These are phyloP conservation scores for Agrocybe pediades DNA, from an alignment of 768 basidiomycete species.

Conservation along the genomic window DNA sequence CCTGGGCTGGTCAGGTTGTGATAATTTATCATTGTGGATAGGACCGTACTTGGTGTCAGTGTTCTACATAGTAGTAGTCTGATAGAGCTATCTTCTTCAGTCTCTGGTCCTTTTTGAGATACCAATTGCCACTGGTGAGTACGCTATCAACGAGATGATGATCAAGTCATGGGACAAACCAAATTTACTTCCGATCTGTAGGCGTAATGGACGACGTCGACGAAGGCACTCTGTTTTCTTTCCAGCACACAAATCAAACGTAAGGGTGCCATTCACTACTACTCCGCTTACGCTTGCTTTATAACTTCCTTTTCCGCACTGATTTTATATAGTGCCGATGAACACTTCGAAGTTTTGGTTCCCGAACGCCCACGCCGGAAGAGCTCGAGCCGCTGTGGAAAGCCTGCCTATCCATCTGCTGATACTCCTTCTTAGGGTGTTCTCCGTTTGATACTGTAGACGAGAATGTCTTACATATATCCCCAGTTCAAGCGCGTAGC, in stretches of 20 bases:
- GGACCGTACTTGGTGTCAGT: too few relatives aligned
- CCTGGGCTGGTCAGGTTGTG: too few relatives aligned
- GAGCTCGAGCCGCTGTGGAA: slow-evolving; percentile 11
- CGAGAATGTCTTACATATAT: slow-evolving; percentile 11
- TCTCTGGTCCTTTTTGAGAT: slow-evolving; percentile 51
- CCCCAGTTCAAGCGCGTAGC: slow-evolving; percentile 50
- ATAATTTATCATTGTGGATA: too few relatives aligned
- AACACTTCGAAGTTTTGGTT: slow-evolving; percentile 18
- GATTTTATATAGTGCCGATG: slow-evolving; percentile 18
- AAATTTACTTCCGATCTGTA: slow-evolving; percentile 6
- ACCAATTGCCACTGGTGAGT: slow-evolving; percentile 41
- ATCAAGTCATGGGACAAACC: not conserved
- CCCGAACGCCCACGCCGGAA: slow-evolving; percentile 11
- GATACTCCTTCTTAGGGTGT: slow-evolving; percentile 6
- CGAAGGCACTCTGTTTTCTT: slow-evolving; percentile 39
- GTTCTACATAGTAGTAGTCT: too few relatives aligned
- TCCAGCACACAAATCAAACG: slow-evolving; percentile 45
- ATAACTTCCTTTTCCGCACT: not conserved
- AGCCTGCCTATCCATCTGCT: slow-evolving; percentile 9
- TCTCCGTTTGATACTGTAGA: slow-evolving; percentile 11
- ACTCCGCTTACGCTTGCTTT: too few relatives aligned
- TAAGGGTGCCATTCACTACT: slow-evolving; percentile 21
- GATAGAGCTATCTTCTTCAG: too few relatives aligned
- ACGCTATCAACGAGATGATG: not conserved
- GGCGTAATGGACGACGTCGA: slow-evolving; percentile 57